phyloP scores from a whole-genome alignment of 2,329 filamentous ascomycete genomes.

The Aschersonia sp. region DNA sequence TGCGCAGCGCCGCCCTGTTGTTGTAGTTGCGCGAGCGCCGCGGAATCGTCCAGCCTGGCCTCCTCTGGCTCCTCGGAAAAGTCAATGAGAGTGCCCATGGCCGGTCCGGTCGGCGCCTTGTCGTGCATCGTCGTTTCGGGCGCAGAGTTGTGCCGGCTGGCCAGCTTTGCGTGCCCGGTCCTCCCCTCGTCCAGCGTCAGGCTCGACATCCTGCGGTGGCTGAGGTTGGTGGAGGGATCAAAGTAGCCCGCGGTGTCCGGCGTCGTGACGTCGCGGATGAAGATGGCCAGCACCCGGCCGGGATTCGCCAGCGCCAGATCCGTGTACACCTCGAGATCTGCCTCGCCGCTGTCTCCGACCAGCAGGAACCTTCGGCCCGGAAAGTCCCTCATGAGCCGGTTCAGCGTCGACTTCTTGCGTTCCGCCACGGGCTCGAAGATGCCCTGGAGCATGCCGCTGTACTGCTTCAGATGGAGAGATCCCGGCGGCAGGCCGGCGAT shows the following conservation, averaged over 20 bases:
- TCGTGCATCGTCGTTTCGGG: conserved; percentile 6
- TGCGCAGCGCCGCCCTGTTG: neutral
- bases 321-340: conserved; percentile 92
- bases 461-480: conserved; percentile 91
- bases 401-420: conserved; percentile 76
- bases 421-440: conserved; percentile 97
- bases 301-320: conserved; percentile 80
- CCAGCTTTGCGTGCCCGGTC: conserved; percentile 2
- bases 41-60: conserved; percentile 18
- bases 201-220: conserved; percentile 12
- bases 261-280: conserved; percentile 92
- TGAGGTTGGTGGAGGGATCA: conserved; percentile 36
- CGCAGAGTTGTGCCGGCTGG: conserved; percentile 13
- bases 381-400: conserved; percentile 77
- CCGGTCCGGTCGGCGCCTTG: conserved; percentile 18
- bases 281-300: conserved; percentile 69
- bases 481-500: conserved; percentile 68
- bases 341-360: conserved; percentile 91
- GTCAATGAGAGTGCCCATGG: conserved; percentile 47
- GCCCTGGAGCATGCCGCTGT: conserved; percentile 91
- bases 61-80: conserved; percentile 37
- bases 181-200: conserved; percentile 12
- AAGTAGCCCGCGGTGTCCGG: conserved; percentile 60
- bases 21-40: conserved; percentile 14
- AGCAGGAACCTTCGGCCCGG: conserved; percentile 79